Conservation (phyloP, 495 filamentous ascomycete species). For the Talaromyces liani region DNA sequence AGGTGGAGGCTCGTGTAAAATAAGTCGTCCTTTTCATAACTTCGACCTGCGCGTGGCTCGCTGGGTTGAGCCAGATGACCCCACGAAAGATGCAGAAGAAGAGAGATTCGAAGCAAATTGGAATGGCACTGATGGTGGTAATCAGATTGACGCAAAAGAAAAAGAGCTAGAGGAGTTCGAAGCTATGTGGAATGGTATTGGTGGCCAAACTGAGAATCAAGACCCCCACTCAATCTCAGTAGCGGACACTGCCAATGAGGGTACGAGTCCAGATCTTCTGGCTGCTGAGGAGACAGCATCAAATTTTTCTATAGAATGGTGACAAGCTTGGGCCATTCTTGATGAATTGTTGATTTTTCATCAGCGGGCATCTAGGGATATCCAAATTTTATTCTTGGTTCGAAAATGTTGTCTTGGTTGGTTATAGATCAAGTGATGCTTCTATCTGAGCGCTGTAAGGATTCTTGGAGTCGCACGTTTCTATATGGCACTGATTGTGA, state of each 20-base stretch:
- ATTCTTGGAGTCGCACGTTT: not conserved
- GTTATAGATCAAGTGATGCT: not conserved
- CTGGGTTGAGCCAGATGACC: slow-evolving; percentile 18
- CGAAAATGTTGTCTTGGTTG: not conserved
- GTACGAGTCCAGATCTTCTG: not conserved
- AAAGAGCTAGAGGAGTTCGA: not conserved
- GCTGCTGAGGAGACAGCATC: not conserved
- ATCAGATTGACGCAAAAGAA: not conserved
- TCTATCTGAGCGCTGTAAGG: not conserved
- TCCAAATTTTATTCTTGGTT: not conserved
- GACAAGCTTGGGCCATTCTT: not conserved
- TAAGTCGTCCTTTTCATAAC: slow-evolving; percentile 19
- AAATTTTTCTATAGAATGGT: not conserved
- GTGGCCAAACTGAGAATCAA: not conserved
- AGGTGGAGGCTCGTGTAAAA: slow-evolving; percentile 26
- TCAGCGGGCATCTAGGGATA: not conserved
- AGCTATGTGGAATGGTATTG: not conserved
- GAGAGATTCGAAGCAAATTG: not conserved
- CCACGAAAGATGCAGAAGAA: not conserved
- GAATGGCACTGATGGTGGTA: not conserved
- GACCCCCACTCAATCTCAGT: not conserved
- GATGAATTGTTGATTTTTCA: not conserved
- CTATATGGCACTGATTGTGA: not conserved
- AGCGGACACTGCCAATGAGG: not conserved
- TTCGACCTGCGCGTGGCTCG: slow-evolving; percentile 22